These are phyloP conservation scores for Wickerhamomyces xylosicus DNA, from an alignment of 805 yeast genomes.

Conservation along the genomic window DNA sequence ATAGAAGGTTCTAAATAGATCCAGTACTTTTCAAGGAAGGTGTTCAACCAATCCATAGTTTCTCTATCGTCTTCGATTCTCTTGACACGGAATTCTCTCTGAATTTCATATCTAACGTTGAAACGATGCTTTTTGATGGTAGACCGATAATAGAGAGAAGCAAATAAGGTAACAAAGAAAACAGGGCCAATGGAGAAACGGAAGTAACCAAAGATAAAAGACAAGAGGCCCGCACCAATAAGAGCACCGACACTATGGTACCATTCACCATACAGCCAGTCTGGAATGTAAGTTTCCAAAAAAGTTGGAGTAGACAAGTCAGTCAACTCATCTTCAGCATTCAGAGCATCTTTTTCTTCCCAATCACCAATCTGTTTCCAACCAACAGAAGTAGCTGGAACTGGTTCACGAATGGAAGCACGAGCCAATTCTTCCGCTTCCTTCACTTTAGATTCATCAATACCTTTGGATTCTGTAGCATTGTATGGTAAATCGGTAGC, in stretches of 20 bases:
- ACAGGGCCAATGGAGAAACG: conserved; percentile 73
- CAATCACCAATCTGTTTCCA: conserved; percentile 94
- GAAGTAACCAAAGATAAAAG: conserved; percentile 74
- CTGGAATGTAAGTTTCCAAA: conserved; percentile 68
- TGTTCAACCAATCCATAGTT: conserved; percentile 92
- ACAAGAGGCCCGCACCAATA: conserved; percentile 54
- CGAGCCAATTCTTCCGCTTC: conserved; percentile 19
- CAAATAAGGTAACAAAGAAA: conserved; percentile 55
- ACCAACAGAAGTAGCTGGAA: conserved; percentile 68
- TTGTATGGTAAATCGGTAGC: conserved; percentile 2
- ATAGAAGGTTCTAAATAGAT: conserved; percentile 79
- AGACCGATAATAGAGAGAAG: conserved; percentile 68
- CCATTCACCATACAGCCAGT: conserved; percentile 87
- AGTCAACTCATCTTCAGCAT: conserved; percentile 55
- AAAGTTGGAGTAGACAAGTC: conserved; percentile 69
- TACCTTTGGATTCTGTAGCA: conserved; percentile 5
- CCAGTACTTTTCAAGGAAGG: conserved; percentile 89
- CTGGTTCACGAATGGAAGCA: conserved; percentile 31
- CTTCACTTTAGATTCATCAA: conserved; percentile 11
- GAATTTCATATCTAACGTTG: conserved; percentile 65
- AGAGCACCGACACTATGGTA: conserved; percentile 78
- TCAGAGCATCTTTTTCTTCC: conserved; percentile 58
- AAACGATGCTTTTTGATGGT: conserved; percentile 75
- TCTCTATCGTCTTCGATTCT: conserved; percentile 84
- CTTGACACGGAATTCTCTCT: conserved; percentile 74